phyloP scores from a whole-genome alignment of 225 moss, liverwort and hornwort species.

The Climacium dendroides region DNA sequence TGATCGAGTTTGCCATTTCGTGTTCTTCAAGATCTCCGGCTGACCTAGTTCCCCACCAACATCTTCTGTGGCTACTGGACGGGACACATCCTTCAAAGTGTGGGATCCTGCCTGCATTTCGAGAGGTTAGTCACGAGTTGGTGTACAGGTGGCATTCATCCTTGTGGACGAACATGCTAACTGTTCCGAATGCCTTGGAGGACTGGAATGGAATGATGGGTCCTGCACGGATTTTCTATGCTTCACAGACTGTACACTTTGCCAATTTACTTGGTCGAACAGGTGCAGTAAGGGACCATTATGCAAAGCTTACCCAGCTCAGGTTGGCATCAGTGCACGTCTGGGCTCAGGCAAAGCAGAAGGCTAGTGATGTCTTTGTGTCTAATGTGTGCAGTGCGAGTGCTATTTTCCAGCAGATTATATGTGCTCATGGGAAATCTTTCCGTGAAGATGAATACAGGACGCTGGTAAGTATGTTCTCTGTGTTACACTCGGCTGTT shows the following conservation, averaged over 20 bases:
- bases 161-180: conserved; percentile 37
- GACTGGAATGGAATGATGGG: conserved; percentile 40
- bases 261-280: conserved; percentile 45
- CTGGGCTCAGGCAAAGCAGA: conserved; percentile 49
- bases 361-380: conserved; percentile 11
- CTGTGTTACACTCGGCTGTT: conserved; percentile 15
- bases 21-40: conserved; percentile 71
- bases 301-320: conserved; percentile 61
- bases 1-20: conserved; percentile 46
- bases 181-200: conserved; percentile 2
- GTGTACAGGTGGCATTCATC: conserved; percentile 80
- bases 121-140: conserved; percentile 69
- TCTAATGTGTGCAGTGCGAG: conserved; percentile 37
- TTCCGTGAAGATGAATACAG: conserved; percentile 25
- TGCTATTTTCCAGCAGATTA: conserved; percentile 58
- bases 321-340: conserved; percentile 50
- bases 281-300: conserved; percentile 60
- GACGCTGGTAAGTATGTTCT: conserved; percentile 19
- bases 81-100: conserved; percentile 21
- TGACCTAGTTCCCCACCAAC: conserved; percentile 87
- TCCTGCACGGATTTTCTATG: conserved; percentile 69
- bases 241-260: conserved; percentile 51
- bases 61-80: conserved; percentile 69
- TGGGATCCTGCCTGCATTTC: conserved; percentile 25
- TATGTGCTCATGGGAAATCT: conserved; percentile 53